phyloP scores from a whole-genome alignment of 352 stramenopile genomes.

The Achlya hypogyna region DNA sequence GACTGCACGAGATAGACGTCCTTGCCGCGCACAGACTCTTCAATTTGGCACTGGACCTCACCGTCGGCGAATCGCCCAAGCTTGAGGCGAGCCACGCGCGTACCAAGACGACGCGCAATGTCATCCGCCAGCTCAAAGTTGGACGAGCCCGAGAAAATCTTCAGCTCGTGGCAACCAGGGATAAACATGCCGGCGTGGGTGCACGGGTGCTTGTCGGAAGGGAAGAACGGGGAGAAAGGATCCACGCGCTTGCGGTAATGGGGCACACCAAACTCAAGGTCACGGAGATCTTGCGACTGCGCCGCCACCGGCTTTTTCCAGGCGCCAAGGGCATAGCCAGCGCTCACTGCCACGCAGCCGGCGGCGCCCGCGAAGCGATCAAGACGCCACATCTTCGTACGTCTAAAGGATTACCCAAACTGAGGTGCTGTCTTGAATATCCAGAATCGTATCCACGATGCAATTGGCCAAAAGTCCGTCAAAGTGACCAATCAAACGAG shows the following conservation, averaged over 20 bases:
- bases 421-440: neutral
- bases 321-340: conserved; percentile 12
- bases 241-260: conserved; percentile 83
- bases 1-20: conserved; percentile 94
- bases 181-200: conserved; percentile 88
- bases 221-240: conserved; percentile 83
- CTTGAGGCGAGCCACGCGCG: conserved; percentile 79
- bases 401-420: neutral
- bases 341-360: neutral
- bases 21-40: conserved; percentile 88
- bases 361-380: conserved; percentile 6
- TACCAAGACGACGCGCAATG: conserved; percentile 81
- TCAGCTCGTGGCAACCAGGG: conserved; percentile 87
- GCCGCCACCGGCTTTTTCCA: conserved; percentile 2
- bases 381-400: conserved; percentile 13
- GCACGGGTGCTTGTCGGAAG: conserved; percentile 85
- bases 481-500: conserved; percentile 9
- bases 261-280: conserved; percentile 79
- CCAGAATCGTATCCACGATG: neutral
- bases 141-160: conserved; percentile 88
- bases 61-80: conserved; percentile 87
- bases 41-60: conserved; percentile 89
- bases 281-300: conserved; percentile 41
- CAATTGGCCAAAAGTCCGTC: conserved; percentile 7
- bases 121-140: conserved; percentile 86